A percentile compares a stretch with the other conserved stretches of the same genome.
These are phyloP conservation scores for Botryotinia calthae DNA, from an alignment of 2,329 filamentous ascomycete species.

Conservation along the genomic window DNA sequence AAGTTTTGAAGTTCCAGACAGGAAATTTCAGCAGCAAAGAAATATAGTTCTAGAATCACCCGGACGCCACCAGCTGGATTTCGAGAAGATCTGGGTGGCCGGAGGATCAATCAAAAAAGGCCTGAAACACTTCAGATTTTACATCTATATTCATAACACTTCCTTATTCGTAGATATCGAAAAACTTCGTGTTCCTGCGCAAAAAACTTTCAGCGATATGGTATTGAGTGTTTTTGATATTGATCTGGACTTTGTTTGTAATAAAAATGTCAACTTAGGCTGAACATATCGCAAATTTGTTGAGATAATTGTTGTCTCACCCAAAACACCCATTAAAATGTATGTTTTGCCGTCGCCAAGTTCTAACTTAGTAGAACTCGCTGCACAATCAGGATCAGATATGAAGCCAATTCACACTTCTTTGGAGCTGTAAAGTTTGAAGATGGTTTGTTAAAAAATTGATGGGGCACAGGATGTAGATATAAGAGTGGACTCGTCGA, in stretches of 20 bases:
- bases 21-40: not conserved
- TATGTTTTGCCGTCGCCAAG: not conserved
- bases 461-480: not conserved
- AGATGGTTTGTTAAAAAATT: not conserved
- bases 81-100: not conserved
- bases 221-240: too few species aligned
- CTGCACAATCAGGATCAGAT: not conserved
- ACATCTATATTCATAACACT: not conserved
- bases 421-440: not conserved
- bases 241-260: not conserved
- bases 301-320: not conserved
- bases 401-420: not conserved
- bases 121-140: not conserved
- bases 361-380: not conserved
- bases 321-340: not conserved
- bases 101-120: not conserved
- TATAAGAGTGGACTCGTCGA: not conserved
- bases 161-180: not conserved
- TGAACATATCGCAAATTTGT: not conserved
- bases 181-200: not conserved
- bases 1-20: constrained; percentile 1
- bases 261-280: not conserved
- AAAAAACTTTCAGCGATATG: not conserved
- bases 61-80: not conserved
- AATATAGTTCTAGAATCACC: not conserved